These are phyloP conservation scores for Basidioascus undulatus DNA, from an alignment of 768 basidiomycete genomes.

Conservation along the genomic window DNA sequence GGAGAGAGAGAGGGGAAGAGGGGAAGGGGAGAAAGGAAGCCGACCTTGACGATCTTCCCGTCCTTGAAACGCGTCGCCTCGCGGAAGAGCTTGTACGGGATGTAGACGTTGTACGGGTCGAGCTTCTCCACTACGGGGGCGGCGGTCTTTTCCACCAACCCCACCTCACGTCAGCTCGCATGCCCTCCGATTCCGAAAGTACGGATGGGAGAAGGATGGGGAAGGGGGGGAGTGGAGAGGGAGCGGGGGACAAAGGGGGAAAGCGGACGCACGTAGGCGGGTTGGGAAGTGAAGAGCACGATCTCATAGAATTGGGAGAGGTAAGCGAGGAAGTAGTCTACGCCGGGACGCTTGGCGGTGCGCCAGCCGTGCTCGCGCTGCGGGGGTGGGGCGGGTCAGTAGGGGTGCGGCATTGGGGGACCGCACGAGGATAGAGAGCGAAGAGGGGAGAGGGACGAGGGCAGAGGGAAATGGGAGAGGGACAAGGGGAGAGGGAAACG, in stretches of 20 bases:
- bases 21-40: neutral
- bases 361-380: slow-evolving; percentile 87
- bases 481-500: neutral
- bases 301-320: slow-evolving; percentile 96
- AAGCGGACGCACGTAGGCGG: slow-evolving; percentile 46
- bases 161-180: neutral
- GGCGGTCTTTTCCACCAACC: slow-evolving; percentile 42
- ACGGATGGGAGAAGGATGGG: neutral
- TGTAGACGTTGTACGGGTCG: slow-evolving; percentile 74
- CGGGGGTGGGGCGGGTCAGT: neutral
- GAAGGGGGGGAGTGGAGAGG: neutral
- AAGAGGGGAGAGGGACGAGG: neutral
- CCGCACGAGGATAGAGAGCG: neutral
- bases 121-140: slow-evolving; percentile 72
- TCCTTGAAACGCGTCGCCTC: slow-evolving; percentile 68
- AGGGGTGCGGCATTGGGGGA: neutral
- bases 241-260: neutral
- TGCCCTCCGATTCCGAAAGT: neutral
- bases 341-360: slow-evolving; percentile 89
- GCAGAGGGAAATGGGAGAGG: no score
- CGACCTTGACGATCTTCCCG: slow-evolving; percentile 63
- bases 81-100: slow-evolving; percentile 73
- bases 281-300: slow-evolving; percentile 79
- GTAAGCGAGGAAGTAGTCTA: slow-evolving; percentile 94
- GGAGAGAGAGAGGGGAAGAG: neutral